These are phyloP conservation scores for Raffaelea arxii DNA, from an alignment of 2,329 filamentous ascomycete species.

Conservation along the genomic window DNA sequence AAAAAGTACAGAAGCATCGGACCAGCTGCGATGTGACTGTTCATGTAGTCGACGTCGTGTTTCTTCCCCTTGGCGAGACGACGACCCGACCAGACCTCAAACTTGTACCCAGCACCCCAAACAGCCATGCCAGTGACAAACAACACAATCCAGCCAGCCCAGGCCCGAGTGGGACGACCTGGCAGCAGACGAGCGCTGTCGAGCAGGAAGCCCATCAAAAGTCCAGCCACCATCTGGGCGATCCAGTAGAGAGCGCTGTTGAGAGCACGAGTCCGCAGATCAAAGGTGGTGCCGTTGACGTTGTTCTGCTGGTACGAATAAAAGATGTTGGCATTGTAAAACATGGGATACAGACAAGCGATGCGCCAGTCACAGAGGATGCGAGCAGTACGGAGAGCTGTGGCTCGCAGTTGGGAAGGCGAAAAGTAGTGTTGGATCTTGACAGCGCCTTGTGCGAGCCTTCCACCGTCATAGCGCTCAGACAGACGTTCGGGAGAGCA, in stretches of 20 bases:
- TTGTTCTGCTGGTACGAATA: slow-evolving; percentile 47
- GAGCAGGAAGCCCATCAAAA: slow-evolving; percentile 34
- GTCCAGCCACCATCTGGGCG: slow-evolving; percentile 43
- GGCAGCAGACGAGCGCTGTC: too few species aligned
- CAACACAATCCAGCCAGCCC: slow-evolving; percentile 33
- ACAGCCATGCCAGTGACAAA: slow-evolving; percentile 40
- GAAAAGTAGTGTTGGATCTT: slow-evolving; percentile 23
- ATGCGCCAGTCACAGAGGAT: slow-evolving; percentile 32
- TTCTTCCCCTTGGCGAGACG: slow-evolving; percentile 23
- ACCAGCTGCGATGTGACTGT: slow-evolving; percentile 5
- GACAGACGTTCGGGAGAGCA: slow-evolving; percentile 32
- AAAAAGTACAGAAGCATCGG: slow-evolving; percentile 61
- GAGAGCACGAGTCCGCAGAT: slow-evolving; percentile 42
- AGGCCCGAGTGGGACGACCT: slow-evolving; percentile 36
- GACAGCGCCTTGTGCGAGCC: slow-evolving; percentile 35
- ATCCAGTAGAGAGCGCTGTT: slow-evolving; percentile 47
- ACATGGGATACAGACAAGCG: slow-evolving; percentile 29
- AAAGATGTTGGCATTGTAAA: slow-evolving; percentile 56
- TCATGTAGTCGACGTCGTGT: slow-evolving; percentile 25
- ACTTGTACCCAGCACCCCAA: slow-evolving; percentile 53
- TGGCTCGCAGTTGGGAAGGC: slow-evolving; percentile 20
- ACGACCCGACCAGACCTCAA: slow-evolving; percentile 47
- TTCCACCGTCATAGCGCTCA: slow-evolving; percentile 24
- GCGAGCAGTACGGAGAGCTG: not conserved
- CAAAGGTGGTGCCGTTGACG: slow-evolving; percentile 45